These are phyloP conservation scores for Daldinia childiae DNA, from an alignment of 495 filamentous ascomycete species.

Conservation along the genomic window DNA sequence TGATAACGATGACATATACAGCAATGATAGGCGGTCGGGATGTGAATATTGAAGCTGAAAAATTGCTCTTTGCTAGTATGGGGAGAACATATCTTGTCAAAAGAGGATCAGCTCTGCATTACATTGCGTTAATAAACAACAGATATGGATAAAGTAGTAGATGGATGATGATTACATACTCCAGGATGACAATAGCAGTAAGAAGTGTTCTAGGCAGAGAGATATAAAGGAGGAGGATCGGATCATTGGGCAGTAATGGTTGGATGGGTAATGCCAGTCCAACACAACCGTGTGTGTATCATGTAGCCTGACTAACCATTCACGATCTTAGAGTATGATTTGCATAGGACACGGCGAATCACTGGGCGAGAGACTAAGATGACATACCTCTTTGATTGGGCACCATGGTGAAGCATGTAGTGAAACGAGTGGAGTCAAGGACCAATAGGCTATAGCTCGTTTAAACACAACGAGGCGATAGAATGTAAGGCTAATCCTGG, in stretches of 20 bases:
- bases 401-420: constrained; percentile 15
- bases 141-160: neutral
- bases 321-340: neutral
- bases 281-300: neutral
- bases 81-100: neutral
- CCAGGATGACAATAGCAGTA: neutral
- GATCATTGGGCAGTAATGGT: neutral
- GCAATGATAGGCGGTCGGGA: neutral
- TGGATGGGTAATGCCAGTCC: neutral
- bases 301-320: neutral
- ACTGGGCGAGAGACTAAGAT: neutral
- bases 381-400: constrained; percentile 23
- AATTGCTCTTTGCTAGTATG: neutral
- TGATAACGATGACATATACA: neutral
- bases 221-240: neutral
- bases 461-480: constrained; percentile 14
- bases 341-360: constrained; percentile 11
- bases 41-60: neutral
- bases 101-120: neutral
- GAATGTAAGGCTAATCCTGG: constrained; percentile 1
- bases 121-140: neutral
- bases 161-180: neutral
- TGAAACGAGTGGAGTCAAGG: constrained; percentile 18
- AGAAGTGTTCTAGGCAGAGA: neutral
- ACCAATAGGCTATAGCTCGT: constrained; percentile 10